Base-by-base conservation (phyloP, 352 stramenopile species). In the Phytophthora ramorum region DNA sequence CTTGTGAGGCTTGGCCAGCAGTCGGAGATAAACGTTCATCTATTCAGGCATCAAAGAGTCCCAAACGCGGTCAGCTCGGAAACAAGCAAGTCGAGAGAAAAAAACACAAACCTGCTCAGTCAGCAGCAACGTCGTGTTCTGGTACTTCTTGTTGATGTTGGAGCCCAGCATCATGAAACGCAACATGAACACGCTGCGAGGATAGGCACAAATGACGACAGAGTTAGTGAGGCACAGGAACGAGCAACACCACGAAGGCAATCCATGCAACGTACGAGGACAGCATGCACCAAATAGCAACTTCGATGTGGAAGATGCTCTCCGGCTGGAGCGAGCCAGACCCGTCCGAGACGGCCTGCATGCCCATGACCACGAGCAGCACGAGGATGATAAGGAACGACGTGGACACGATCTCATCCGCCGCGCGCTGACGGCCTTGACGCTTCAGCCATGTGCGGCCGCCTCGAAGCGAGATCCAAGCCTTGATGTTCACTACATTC, bases 81-180 rank as follows among this genome's bases (percentile, higher is more conserved):
- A 66, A 16, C 28, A 26, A 54, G 9, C 4, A 44, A 35, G 10
- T 34, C 63, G 30, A 52, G 26, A 34, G 20, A 53, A 44, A 49
- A 56, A 38, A 24, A 37, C 56, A 62, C 66, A 19, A 66, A 94
- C 86, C 83, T 97, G 89, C 74, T 97, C 90, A 10, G 90, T 97
- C 57, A 97, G 67, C 54, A 97, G 77, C 37, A 97, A 74, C 63
- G 87, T 93, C n/a, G 89, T 96, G 79, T 97, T 96, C 50, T 96
- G 83, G 68, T 96, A 97, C 72, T 95, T 96, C 61, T 90, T 89
- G 72, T 97, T 97, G 65, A 96, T 96, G 65, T 92, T 86, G 35
- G 87, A 95, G 52, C 90, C 90, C 40, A 97, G 79, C 79, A 95
- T 96, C 83, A 96, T 94, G 64, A 96, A 97, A 56, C 90, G 86